Evolutionary conservation across 495 filamentous ascomycete species (phyloP).

Genomic region (Daldinia grandis): DNA sequence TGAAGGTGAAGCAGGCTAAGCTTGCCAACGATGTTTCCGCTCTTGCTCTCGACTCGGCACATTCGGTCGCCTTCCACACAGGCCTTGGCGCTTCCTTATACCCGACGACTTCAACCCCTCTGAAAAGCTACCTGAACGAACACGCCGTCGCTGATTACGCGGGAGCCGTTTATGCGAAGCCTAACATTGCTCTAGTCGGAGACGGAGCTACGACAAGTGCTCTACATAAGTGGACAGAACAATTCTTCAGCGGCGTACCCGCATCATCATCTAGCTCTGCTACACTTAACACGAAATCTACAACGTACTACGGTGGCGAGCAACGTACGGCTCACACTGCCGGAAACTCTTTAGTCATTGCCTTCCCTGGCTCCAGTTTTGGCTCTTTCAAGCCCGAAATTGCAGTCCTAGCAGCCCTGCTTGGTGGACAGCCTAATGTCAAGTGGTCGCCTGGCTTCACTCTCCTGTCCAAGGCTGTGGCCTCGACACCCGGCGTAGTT

Average conservation of each 20-base stretch:
- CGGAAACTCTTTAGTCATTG: slow-evolving; percentile 83
- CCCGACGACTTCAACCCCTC: slow-evolving; percentile 72
- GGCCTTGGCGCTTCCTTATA: slow-evolving; percentile 83
- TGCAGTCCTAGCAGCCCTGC: slow-evolving; percentile 84
- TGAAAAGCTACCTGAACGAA: slow-evolving; percentile 79
- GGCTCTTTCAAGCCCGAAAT: slow-evolving; percentile 86
- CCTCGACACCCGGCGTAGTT: slow-evolving; percentile 68
- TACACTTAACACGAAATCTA: slow-evolving; percentile 57
- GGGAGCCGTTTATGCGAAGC: slow-evolving; percentile 79
- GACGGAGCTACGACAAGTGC: slow-evolving; percentile 81
- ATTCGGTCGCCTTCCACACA: slow-evolving; percentile 90
- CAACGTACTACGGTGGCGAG: slow-evolving; percentile 94
- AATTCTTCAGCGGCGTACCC: slow-evolving; percentile 78
- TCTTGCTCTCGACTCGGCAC: slow-evolving; percentile 83
- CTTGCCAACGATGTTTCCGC: slow-evolving; percentile 70
- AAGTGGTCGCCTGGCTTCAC: slow-evolving; percentile 97
- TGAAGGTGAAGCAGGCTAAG: slow-evolving; percentile 75
- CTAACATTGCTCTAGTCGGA: slow-evolving; percentile 89
- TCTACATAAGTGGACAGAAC: slow-evolving; percentile 87
- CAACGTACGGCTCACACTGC: slow-evolving; percentile 80
- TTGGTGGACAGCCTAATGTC: slow-evolving; percentile 89
- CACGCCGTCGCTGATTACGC: slow-evolving; percentile 76
- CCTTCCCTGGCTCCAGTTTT: slow-evolving; percentile 87
- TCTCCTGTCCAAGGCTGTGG: slow-evolving; percentile 78
- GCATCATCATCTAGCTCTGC: slow-evolving; percentile 46